Evolutionary conservation across 805 yeast genomes (phyloP).

Genomic region (Saturnispora sekii): DNA sequence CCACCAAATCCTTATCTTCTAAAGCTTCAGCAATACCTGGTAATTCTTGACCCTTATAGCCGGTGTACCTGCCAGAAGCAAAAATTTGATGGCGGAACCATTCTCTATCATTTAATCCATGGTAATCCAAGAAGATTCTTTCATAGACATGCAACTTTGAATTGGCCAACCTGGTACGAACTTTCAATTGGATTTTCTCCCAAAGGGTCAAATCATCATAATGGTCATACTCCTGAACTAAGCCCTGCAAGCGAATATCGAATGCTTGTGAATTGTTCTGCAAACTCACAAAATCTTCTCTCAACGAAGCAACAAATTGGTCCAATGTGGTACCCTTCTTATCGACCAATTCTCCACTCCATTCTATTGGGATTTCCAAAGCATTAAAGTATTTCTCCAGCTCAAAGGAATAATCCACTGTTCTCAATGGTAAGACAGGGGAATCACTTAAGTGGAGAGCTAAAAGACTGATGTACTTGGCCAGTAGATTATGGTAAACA

Average conservation of each 20-base stretch:
- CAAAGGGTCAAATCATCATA: slow-evolving; percentile 20
- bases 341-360: slow-evolving; percentile 11
- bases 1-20: slow-evolving; percentile 34
- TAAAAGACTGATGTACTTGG: slow-evolving; percentile 43
- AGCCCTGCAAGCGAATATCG: slow-evolving; percentile 19
- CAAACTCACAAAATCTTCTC: slow-evolving; percentile 20
- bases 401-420: slow-evolving; percentile 39
- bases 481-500: slow-evolving; percentile 45
- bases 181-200: slow-evolving; percentile 21
- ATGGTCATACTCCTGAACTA: slow-evolving; percentile 17
- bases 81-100: slow-evolving; percentile 55
- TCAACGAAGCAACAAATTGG: slow-evolving; percentile 23
- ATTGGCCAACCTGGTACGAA: slow-evolving; percentile 27
- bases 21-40: slow-evolving; percentile 49
- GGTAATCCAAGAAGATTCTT: slow-evolving; percentile 34
- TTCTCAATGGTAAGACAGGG: slow-evolving; percentile 35
- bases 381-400: slow-evolving; percentile 41
- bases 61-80: slow-evolving; percentile 52
- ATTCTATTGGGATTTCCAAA: slow-evolving; percentile 18
- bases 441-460: slow-evolving; percentile 40
- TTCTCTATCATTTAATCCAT: slow-evolving; percentile 40
- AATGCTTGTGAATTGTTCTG: slow-evolving; percentile 16
- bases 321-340: slow-evolving; percentile 3
- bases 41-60: slow-evolving; percentile 48
- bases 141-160: slow-evolving; percentile 34